phyloP scores from a whole-genome alignment of 2,329 filamentous ascomycete species.

The Cladosporium sp. region DNA sequence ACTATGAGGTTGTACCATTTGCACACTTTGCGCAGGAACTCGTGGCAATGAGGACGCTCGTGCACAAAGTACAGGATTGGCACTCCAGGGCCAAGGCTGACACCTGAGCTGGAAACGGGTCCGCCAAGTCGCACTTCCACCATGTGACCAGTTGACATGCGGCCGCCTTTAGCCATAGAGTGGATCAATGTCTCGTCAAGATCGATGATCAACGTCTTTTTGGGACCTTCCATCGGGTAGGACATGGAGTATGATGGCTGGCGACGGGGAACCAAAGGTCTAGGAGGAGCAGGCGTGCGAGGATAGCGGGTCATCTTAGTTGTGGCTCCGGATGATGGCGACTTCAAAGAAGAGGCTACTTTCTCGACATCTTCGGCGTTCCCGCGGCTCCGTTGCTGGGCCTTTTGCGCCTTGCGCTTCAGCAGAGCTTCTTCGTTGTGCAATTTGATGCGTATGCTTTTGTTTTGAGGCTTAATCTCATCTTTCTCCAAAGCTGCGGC shows the following conservation, averaged over 20 bases:
- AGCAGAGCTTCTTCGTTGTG: constrained; percentile 67
- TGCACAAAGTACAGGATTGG: constrained; percentile 99
- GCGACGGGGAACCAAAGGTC: constrained; percentile 83
- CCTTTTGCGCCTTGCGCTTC: constrained; percentile 67
- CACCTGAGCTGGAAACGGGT: constrained; percentile 23
- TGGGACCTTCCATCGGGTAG: constrained; percentile 58
- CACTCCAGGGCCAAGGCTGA: constrained; percentile 73
- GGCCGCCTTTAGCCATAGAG: constrained; percentile 93
- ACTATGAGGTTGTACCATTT: constrained; percentile 98
- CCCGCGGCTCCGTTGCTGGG: constrained; percentile 34
- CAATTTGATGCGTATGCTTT: constrained; percentile 88
- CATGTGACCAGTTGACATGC: constrained; percentile 97
- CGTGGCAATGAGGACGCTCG: constrained; percentile 94
- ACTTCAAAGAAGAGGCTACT: constrained; percentile 79
- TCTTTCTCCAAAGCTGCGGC: constrained; percentile 50
- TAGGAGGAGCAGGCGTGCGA: constrained; percentile 81
- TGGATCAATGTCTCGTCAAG: constrained; percentile 97
- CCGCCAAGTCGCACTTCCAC: constrained; percentile 69
- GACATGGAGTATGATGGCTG: constrained; percentile 82
- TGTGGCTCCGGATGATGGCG: constrained; percentile 70
- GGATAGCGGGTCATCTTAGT: constrained; percentile 78
- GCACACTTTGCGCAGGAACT: constrained; percentile 87
- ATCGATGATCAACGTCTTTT: constrained; percentile 94
- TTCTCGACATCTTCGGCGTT: constrained; percentile 42
- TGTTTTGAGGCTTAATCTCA: constrained; percentile 66